phyloP scores from a whole-genome alignment of 805 yeast genomes.

The Clavispora asparagi region DNA sequence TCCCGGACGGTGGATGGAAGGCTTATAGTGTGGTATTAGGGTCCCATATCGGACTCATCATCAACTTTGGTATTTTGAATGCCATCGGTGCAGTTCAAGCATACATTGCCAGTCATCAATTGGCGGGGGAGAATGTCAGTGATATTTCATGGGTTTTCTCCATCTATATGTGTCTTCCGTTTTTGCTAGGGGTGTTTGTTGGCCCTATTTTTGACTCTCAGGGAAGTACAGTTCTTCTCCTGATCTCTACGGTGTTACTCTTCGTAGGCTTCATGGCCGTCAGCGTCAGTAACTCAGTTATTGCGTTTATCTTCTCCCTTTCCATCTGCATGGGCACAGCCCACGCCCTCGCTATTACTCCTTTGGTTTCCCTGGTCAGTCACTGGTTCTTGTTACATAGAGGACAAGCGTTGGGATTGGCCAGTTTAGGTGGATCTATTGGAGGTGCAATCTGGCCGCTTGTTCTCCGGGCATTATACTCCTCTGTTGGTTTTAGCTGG shows the following conservation, averaged over 20 bases:
- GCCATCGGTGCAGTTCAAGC: constrained; percentile 60
- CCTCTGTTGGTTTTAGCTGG: constrained; percentile 54
- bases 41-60: constrained; percentile 49
- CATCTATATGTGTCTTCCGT: constrained; percentile 43
- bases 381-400: constrained; percentile 62
- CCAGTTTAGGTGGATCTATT: constrained; percentile 60
- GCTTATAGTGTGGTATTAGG: constrained; percentile 59
- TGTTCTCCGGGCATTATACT: constrained; percentile 41
- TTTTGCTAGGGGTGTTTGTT: constrained; percentile 24
- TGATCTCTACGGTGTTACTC: constrained; percentile 26
- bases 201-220: constrained; percentile 62
- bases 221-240: constrained; percentile 47
- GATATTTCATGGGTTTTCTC: constrained; percentile 64
- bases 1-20: constrained; percentile 55
- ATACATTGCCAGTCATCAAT: constrained; percentile 51
- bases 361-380: constrained; percentile 55
- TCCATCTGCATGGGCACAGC: constrained; percentile 51
- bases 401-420: constrained; percentile 58
- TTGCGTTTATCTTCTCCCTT: constrained; percentile 59
- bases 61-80: constrained; percentile 53
- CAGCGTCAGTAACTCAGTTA: constrained; percentile 48
- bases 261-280: constrained; percentile 51
- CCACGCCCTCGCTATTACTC: constrained; percentile 55
- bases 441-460: constrained; percentile 64
- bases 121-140: constrained; percentile 40